Base-by-base conservation (phyloP, 192 early-diverging fungal species). In the Endogone sp. region DNA sequence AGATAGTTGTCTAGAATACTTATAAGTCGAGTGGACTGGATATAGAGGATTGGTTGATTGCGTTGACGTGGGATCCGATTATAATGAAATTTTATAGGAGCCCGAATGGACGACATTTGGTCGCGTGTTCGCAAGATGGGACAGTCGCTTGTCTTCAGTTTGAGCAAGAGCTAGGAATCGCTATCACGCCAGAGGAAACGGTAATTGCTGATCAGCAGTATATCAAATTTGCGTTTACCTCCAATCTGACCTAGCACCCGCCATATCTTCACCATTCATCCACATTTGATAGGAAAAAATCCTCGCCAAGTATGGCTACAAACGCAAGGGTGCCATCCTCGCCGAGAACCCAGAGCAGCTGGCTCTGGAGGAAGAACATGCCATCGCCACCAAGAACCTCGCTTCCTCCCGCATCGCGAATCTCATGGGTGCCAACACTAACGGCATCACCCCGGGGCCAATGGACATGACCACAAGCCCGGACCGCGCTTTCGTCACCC, bases 111-210 rank as follows among this genome's bases (percentile, higher is more conserved):
- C 68, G 82, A 44, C 79, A 72, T n/a, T 73, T 98, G 37, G 88
- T 90, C 55, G 93, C 93, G 4, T 94, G 93, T 69, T 97, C 95
- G 9, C 91, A 95, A 70, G 95, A 97, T 79, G 97, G 97, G 6
- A 88, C 92, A 0, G 86, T 95, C 3, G 89, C 86, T 2, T 75
- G 90, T n/a, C 61, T 97, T 3, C 82, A 85, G 56, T 93, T 97
- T 66, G 74, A 80, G 24, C 82, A 77, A 13, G 92, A 93, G 72
- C 75, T 98, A 20, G 91, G 92, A 4, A 71, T 72, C 4, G 85
- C 88, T 29, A 75, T 92, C 0, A 64, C 87, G 2, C 70, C 76
- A 0, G 86, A 88, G 54, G 92, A 93, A 31, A 87, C 89, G 69
- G 90, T 92, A 81, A 70, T 24, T 61, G 23, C 27, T 60, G 27